phyloP scores from a whole-genome alignment of 2,329 filamentous ascomycete species.

The Pseudogymnoascus sp. region DNA sequence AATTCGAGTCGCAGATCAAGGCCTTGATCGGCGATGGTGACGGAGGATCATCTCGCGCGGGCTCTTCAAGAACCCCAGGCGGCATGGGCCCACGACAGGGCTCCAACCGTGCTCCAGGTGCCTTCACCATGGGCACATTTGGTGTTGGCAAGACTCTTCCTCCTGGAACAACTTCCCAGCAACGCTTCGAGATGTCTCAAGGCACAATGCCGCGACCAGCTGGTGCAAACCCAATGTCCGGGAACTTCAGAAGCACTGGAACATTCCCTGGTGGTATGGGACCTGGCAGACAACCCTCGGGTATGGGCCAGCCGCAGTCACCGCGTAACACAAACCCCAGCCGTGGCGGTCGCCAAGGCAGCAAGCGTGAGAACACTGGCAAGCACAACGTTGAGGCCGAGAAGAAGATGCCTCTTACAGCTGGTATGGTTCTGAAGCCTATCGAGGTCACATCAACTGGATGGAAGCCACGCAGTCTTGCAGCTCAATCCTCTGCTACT shows the following conservation, averaged over 20 bases:
- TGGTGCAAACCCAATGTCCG: conserved; percentile 44
- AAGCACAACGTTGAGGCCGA: conserved; percentile 60
- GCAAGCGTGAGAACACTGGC: conserved; percentile 43
- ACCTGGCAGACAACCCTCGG: conserved; percentile 59
- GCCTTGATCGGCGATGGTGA: conserved; percentile 72
- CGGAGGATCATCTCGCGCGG: conserved; percentile 51
- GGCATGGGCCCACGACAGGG: conserved; percentile 40
- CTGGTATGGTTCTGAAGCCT: conserved; percentile 70
- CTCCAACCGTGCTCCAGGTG: conserved; percentile 43
- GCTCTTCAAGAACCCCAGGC: conserved; percentile 51
- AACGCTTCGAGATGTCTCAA: conserved; percentile 62
- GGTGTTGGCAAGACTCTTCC: conserved; percentile 54
- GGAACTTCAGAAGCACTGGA: conserved; percentile 50
- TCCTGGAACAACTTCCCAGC: conserved; percentile 65
- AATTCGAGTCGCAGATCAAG: conserved; percentile 89
- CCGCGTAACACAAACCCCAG: conserved; percentile 53
- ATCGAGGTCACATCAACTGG: conserved; percentile 64
- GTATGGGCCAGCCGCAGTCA: conserved; percentile 57
- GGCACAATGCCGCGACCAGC: conserved; percentile 42
- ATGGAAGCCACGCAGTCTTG: conserved; percentile 80
- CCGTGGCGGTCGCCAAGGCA: conserved; percentile 51
- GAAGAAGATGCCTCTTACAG: conserved; percentile 87
- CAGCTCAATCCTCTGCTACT: conserved; percentile 32
- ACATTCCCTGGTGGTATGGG: conserved; percentile 52
- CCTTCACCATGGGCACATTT: conserved; percentile 65